phyloP scores from a whole-genome alignment of 768 basidiomycete species.

The Clitopilus hobsonii region DNA sequence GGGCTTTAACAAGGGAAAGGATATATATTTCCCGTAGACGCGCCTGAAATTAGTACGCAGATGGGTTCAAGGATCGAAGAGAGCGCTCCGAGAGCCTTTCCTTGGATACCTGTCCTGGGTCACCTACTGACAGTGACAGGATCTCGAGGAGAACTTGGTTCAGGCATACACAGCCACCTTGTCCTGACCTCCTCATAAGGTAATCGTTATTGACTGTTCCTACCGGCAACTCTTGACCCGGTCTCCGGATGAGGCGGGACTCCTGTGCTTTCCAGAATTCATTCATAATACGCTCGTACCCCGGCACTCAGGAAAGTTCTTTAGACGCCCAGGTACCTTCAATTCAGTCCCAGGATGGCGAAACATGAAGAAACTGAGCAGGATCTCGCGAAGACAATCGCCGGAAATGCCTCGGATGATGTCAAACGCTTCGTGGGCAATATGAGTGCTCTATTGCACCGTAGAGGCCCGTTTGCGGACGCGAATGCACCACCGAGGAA shows the following conservation, averaged over 20 bases:
- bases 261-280: not conserved
- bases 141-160: not conserved
- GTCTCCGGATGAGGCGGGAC: not conserved
- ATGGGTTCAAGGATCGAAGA: no score
- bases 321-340: not conserved
- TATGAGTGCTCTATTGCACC: not conserved
- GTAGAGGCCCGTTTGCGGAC: slow-evolving; percentile 10
- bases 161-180: not conserved
- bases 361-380: not conserved
- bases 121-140: no score
- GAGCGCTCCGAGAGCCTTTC: no score
- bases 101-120: no score
- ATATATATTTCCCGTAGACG: no score
- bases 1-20: no score
- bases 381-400: slow-evolving; percentile 10
- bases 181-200: not conserved
- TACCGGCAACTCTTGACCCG: not conserved
- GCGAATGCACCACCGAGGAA: slow-evolving; percentile 2
- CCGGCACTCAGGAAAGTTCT: not conserved
- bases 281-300: not conserved
- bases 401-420: slow-evolving; percentile 24
- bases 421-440: slow-evolving; percentile 20
- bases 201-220: not conserved
- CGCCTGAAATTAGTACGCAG: no score
- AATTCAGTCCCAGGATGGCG: not conserved